A percentile compares a stretch with the other conserved stretches of the same genome.
These are phyloP conservation scores for Neopestalotiopsis clavispora DNA, from an alignment of 2,329 filamentous ascomycete species.

Conservation along the genomic window DNA sequence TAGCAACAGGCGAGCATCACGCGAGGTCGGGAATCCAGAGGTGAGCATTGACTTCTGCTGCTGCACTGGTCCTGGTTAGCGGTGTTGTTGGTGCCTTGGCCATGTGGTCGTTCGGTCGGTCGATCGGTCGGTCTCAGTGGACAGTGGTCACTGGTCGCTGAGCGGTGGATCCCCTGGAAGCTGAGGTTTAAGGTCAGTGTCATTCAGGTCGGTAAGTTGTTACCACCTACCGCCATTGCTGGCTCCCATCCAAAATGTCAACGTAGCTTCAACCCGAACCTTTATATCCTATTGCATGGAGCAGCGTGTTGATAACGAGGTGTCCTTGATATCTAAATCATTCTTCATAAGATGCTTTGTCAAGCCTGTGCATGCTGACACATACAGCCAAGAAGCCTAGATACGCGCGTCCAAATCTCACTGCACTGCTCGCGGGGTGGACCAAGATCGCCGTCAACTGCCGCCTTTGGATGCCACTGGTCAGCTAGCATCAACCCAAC, in stretches of 20 bases:
- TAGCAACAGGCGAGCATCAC: neutral
- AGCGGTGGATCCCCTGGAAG: neutral
- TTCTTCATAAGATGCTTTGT: neutral
- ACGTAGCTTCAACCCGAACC: neutral
- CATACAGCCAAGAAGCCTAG: neutral
- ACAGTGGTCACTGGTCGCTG: neutral
- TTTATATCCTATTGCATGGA: neutral
- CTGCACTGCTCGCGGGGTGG: neutral
- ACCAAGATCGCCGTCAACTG: neutral
- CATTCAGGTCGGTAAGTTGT: no score
- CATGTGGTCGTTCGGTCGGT: neutral
- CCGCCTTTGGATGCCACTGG: neutral
- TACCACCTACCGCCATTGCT: neutral
- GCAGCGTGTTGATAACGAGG: neutral
- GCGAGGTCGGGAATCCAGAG: neutral
- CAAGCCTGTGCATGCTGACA: neutral
- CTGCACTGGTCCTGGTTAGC: neutral
- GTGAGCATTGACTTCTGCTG: neutral
- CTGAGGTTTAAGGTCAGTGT: no score
- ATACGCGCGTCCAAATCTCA: neutral
- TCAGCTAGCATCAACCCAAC: neutral
- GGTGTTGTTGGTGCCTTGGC: neutral
- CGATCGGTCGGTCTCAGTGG: neutral
- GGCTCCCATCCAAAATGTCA: neutral
- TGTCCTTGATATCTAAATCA: neutral